phyloP scores from a whole-genome alignment of 2,329 filamentous ascomycete species.

The Pseudocercospora fijiensis region DNA sequence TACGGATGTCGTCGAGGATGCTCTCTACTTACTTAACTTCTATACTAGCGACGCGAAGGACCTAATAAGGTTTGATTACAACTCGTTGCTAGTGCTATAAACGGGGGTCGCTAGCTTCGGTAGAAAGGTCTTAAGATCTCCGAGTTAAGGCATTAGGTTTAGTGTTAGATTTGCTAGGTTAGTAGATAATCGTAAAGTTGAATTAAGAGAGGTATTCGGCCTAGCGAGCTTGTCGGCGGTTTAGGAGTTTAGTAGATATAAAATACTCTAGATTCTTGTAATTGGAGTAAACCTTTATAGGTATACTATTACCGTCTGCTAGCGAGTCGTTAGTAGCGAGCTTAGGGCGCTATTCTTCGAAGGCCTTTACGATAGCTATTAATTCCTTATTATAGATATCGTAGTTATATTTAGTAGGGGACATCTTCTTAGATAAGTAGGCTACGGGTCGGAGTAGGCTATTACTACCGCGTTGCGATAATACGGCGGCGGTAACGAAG shows the following conservation, averaged over 20 bases:
- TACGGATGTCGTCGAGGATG: neutral
- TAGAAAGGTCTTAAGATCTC: neutral
- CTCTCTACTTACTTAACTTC: neutral
- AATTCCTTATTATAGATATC: too few species aligned
- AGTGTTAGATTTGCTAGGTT: constrained; percentile 14
- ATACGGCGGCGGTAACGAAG: too few species aligned
- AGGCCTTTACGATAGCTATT: constrained; percentile 17
- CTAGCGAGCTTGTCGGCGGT: constrained; percentile 33
- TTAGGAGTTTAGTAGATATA: constrained; percentile 33
- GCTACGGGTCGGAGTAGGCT: too few species aligned
- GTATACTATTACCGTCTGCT: constrained; percentile 2
- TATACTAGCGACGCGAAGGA: neutral
- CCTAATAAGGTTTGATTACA: neutral
- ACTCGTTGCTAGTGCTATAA: constrained; percentile 5
- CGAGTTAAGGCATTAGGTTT: neutral
- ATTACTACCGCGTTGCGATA: too few species aligned
- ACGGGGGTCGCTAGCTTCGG: neutral
- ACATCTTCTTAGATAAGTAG: too few species aligned
- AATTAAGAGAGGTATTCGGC: constrained; percentile 21
- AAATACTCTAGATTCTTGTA: constrained; percentile 36
- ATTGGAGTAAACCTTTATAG: constrained; percentile 31
- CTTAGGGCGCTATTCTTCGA: constrained; percentile 32
- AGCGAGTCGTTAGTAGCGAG: constrained; percentile 15
- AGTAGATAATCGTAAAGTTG: neutral
- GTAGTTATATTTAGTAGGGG: too few species aligned